Evolutionary conservation across 2,329 filamentous ascomycete genomes (phyloP), one percentile per base, ranked within the genome.

Genomic region (Metarhizium brunneum): DNA sequence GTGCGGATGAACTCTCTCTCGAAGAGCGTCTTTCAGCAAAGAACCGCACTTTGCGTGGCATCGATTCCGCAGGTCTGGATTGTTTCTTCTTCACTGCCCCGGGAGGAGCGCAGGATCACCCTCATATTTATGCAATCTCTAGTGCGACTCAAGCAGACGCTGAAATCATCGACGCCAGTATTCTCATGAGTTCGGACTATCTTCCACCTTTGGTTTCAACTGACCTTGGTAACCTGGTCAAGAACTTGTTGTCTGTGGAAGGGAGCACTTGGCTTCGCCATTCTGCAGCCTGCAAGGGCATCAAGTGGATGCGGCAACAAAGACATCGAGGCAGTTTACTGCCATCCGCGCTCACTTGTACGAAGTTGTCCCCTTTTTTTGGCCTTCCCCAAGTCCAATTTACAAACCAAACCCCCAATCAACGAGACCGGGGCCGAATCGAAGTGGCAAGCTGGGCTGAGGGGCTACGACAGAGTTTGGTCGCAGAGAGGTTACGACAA

Each of bases 121-220:
- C 69, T 13, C 73, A 74, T 57, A 83, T 86, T 2, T 95, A 89
- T 65, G 84, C 89, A 0, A 79, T 96, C 20, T 96, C 92, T 1
- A 94, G 88, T 20, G 81, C 82, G 13, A 76, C 82, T 29, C 82
- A 80, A 1, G 81, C 82, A 25, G 90, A 96, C 63, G 74, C 84
- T 58, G 90, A 96, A 43, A 84, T 80, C 47, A 95, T 97, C 86
- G 92, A 97, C 68, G 92, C 92, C 18, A 96, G 90, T 64, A 76
- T 95, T 0, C 79, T 97, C 18, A 97, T 97, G 92, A 91, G 86
- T 55, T 86, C 92, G 1, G 88, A 94, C 64, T 97, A 96, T 66
- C 76, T 94, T 14, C 86, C 90, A 58, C 92, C 92, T 1, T 76
- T 96, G 4, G 72, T 88, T 3, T 71, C 81, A 0, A 94, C 90